Base-by-base conservation (phyloP, 2,329 filamentous ascomycete species). In the Teratosphaeria destructans region DNA sequence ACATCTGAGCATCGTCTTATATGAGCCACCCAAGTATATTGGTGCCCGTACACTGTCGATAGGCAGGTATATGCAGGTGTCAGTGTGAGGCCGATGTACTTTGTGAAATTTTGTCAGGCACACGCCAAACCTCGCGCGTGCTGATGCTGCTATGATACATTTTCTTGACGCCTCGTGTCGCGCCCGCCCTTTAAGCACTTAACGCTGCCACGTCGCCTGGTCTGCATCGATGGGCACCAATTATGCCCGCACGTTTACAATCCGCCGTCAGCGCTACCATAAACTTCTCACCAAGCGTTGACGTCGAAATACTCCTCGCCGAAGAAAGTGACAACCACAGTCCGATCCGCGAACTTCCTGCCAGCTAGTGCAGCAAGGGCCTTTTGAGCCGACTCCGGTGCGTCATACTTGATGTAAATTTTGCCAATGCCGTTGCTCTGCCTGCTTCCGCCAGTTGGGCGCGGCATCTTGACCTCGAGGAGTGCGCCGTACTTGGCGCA, bases 271-370 rank as follows among this genome's bases (percentile, higher is more conserved):
- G 19, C n/a, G 5, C n/a, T 19, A 43, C 2, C 37, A 2, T 16
- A 12, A n/a, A 43, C 37, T 16, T 54, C 11, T 56, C 85, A 95
- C 90, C 91, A 96, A 55, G 90, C 90, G 68, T 84, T 84, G 60
- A 95, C 88, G 70, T 97, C 93, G 68, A 96, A 97, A 72, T 95
- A 96, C 76, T 97, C 93, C 85, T 97, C 95, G 26, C 91, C 89
- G 74, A 96, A 99, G 76, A 94, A 96, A 3, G 94, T 97, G 2
- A 90, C 91, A 12, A 99, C 91, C 32, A 99, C 95, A 3, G 94
- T 99, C 67, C 95, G 85, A 76, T 97, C 90, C 0, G 92, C 89
- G 73, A 99, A 99, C 73, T 97, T 96, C 65, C 95, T 84, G 54
- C 94, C 94, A 34, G 95, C 94, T 67, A 99, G 79, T n/a, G 90